These are phyloP conservation scores for Articulospora tetracladia DNA, from an alignment of 495 filamentous ascomycete species.

Conservation along the genomic window DNA sequence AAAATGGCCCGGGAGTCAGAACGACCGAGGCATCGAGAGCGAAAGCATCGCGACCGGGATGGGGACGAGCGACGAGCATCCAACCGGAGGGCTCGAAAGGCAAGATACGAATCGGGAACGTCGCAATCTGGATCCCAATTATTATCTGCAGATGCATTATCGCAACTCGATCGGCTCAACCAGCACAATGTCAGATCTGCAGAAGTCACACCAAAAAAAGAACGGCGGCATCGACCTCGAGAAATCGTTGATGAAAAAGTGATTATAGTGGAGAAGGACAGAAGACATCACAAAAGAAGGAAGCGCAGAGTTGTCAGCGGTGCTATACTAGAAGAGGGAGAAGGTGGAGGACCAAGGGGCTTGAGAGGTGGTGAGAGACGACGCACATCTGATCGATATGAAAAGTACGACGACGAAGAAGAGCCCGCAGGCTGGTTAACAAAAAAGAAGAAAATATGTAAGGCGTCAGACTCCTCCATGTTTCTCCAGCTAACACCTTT, in stretches of 20 bases:
- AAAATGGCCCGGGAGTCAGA: conserved; percentile 25
- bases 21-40: conserved; percentile 17
- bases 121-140: conserved; percentile 30
- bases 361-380: conserved; percentile 21
- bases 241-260: conserved; percentile 28
- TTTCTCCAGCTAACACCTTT: not conserved
- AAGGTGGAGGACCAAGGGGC: conserved; percentile 23
- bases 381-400: conserved; percentile 17
- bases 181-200: conserved; percentile 27
- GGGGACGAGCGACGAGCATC: conserved; percentile 6
- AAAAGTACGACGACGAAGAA: conserved; percentile 13
- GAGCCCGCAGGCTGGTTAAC: conserved; percentile 17
- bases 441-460: conserved; percentile 47
- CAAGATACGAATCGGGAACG: conserved; percentile 26
- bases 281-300: conserved; percentile 32
- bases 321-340: conserved; percentile 64
- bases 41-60: conserved; percentile 13
- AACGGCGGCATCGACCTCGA: conserved; percentile 27
- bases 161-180: conserved; percentile 57
- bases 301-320: conserved; percentile 64
- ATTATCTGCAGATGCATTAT: conserved; percentile 55
- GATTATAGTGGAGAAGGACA: conserved; percentile 21
- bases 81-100: conserved; percentile 25
- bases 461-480: conserved; percentile 18
- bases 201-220: conserved; percentile 27